phyloP scores from a whole-genome alignment of 371 early-diverging fungal species.

The Rhizopus microsporus region DNA sequence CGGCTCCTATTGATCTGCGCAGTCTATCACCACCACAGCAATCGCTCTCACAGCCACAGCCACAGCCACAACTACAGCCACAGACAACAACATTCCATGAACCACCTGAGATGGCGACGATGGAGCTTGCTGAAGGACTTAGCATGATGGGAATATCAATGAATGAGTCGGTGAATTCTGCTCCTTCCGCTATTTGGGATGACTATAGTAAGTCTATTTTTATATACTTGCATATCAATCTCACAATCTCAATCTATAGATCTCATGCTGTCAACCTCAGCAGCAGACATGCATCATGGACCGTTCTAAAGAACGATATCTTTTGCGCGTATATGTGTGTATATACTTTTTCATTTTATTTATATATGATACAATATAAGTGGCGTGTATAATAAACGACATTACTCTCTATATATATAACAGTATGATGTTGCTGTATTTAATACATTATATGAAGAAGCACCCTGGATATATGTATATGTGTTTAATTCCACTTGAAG shows the following conservation, averaged over 20 bases:
- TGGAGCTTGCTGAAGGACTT: conserved; percentile 3
- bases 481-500: not conserved
- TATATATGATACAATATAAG: not conserved
- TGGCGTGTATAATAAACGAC: not conserved
- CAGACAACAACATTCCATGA: not conserved
- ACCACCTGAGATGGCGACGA: not conserved
- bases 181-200: conserved; percentile 1
- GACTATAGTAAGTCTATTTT: not conserved
- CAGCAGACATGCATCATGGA: not conserved
- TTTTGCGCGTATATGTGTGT: not conserved
- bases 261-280: not conserved
- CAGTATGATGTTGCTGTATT: no score
- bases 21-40: no score
- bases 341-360: conserved; percentile 1
- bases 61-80: no score
- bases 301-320: not conserved
- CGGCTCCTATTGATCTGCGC: conserved; percentile 1
- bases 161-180: not conserved
- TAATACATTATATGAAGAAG: no score
- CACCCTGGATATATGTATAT: no score
- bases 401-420: not conserved
- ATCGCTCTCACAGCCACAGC: no score
- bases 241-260: not conserved
- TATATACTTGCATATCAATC: not conserved
- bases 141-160: conserved; percentile 6